Conservation (phyloP, 176 grass and related monocot genomes). For the Oropetium thomaeum region DNA sequence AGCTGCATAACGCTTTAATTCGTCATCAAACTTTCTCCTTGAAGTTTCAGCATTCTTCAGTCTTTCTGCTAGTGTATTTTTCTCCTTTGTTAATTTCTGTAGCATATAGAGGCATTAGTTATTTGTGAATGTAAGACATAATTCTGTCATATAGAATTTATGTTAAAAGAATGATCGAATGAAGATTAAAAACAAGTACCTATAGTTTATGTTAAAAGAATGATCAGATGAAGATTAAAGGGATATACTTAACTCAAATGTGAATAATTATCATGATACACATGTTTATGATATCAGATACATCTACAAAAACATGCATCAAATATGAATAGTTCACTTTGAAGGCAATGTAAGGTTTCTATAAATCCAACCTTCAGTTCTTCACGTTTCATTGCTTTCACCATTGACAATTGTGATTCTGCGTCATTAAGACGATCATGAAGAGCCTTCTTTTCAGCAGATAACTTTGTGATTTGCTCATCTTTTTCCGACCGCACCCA, state of each 20-base stretch:
- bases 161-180: not conserved
- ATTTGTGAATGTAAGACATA: conserved; percentile 22
- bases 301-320: not conserved
- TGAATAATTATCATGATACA: not conserved
- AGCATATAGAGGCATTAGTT: conserved; percentile 20
- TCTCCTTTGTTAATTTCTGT: conserved; percentile 88
- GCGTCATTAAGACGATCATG: conserved; percentile 79
- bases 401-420: conserved; percentile 69
- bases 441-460: conserved; percentile 65
- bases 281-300: not conserved
- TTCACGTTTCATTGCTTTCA: conserved; percentile 76
- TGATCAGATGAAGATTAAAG: not conserved
- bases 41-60: conserved; percentile 79
- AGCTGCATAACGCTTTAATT: conserved; percentile 75
- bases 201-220: not conserved
- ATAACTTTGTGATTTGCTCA: conserved; percentile 77
- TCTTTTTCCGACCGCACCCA: conserved; percentile 94
- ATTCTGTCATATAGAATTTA: not conserved
- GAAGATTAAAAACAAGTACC: not conserved
- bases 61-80: conserved; percentile 71
- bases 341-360: not conserved
- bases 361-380: conserved; percentile 70
- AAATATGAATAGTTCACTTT: conserved; percentile 9
- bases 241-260: not conserved
- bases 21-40: conserved; percentile 76